Evolutionary conservation across 169 alveolate species (phyloP).

Genomic region (Babesia ovis): DNA sequence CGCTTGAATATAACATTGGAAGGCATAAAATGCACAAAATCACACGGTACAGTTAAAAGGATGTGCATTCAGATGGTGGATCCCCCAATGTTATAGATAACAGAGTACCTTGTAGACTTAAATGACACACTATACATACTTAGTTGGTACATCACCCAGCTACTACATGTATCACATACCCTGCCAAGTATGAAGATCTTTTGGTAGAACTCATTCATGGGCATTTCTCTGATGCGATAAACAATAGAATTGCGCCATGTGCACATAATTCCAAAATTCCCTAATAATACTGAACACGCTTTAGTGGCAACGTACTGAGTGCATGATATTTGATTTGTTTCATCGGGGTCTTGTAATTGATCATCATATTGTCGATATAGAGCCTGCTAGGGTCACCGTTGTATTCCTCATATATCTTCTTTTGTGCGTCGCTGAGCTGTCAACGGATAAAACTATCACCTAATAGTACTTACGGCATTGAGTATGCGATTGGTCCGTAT

Average conservation of each 20-base stretch:
- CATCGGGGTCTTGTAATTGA: slow-evolving; percentile 70
- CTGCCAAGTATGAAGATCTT: slow-evolving; percentile 76
- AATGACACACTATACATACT: no score
- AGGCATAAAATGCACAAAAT: no score
- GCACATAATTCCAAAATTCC: slow-evolving; percentile 76
- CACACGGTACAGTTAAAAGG: background rate
- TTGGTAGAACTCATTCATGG: slow-evolving; percentile 80
- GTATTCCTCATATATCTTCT: slow-evolving; percentile 73
- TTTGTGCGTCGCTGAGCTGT: slow-evolving; percentile 69
- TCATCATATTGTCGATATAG: slow-evolving; percentile 74
- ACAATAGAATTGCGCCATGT: slow-evolving; percentile 75
- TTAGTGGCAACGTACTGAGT: slow-evolving; percentile 13
- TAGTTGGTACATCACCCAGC: no score
- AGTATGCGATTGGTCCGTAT: slow-evolving; percentile 70
- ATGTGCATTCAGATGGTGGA: no score
- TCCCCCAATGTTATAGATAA: no score
- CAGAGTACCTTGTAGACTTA: no score
- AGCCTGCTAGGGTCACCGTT: slow-evolving; percentile 80
- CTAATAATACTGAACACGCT: slow-evolving; percentile 15
- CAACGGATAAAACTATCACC: background rate
- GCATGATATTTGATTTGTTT: slow-evolving; percentile 71
- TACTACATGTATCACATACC: slow-evolving; percentile 51
- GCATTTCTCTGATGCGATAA: slow-evolving; percentile 78
- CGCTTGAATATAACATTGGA: no score
- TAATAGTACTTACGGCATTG: slow-evolving; percentile 60